Evolutionary conservation across 345 rosid species (phyloP).

Genomic region (Pseudoturritis turrita): DNA sequence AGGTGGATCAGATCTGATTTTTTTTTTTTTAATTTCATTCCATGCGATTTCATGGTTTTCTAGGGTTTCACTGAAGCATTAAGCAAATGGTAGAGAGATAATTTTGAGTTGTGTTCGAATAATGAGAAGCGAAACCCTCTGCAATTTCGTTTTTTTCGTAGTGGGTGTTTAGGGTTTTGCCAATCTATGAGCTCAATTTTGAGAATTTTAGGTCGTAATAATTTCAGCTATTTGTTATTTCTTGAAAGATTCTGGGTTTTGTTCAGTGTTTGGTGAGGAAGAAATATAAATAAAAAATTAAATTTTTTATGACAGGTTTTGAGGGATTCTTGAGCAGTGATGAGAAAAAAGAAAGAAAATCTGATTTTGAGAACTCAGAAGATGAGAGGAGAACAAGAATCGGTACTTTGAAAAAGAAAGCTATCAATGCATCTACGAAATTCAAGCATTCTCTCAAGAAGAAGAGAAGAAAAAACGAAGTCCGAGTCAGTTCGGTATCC

Average conservation of each 20-base stretch:
- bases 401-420: conserved; percentile 91
- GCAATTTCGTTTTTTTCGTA: not conserved
- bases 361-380: conserved; percentile 97
- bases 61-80: conserved; percentile 31
- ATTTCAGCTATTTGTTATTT: not conserved
- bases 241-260: not conserved
- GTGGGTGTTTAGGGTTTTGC: not conserved
- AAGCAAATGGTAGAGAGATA: not conserved
- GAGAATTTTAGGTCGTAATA: not conserved
- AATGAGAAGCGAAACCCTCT: not conserved
- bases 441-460: conserved; percentile 92
- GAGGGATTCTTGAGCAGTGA: conserved; percentile 89
- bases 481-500: conserved; percentile 93
- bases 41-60: not conserved
- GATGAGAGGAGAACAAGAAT: conserved; percentile 96
- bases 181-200: not conserved
- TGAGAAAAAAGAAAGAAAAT: conserved; percentile 87
- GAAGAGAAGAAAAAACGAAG: conserved; percentile 82
- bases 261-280: not conserved
- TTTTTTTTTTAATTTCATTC: not conserved
- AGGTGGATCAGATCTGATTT: conserved; percentile 39
- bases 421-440: conserved; percentile 80
- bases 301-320: conserved; percentile 51
- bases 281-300: not conserved
- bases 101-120: not conserved